Conservation (phyloP, 1,139 yeast species). For the Diutina scorzettiae region DNA sequence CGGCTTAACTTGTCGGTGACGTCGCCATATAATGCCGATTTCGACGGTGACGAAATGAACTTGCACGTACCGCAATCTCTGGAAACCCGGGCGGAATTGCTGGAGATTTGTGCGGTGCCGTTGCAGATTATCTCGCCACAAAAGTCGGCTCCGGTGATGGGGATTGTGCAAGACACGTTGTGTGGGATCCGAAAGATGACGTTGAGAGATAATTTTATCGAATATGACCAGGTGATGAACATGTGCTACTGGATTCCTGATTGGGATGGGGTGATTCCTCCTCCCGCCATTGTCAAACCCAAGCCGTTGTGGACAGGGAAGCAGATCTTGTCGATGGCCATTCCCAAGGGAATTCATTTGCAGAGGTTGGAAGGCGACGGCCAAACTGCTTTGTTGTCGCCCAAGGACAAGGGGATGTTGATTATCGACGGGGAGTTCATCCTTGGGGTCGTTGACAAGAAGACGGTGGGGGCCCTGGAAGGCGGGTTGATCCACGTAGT, state of each 20-base stretch:
- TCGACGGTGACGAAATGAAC: slow-evolving; percentile 99
- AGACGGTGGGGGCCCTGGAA: slow-evolving; percentile 96
- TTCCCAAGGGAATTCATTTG: slow-evolving; percentile 90
- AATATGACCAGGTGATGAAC: slow-evolving; percentile 91
- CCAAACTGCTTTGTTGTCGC: slow-evolving; percentile 61
- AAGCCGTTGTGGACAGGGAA: slow-evolving; percentile 97
- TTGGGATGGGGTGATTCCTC: slow-evolving; percentile 99
- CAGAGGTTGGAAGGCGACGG: slow-evolving; percentile 81
- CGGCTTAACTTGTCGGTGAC: slow-evolving; percentile 94
- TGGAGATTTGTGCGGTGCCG: slow-evolving; percentile 94
- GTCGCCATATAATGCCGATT: slow-evolving; percentile 98
- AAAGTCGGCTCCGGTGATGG: slow-evolving; percentile 98
- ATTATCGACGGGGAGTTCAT: slow-evolving; percentile 87
- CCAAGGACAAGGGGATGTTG: slow-evolving; percentile 85
- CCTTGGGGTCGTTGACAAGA: slow-evolving; percentile 96
- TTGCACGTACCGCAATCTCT: slow-evolving; percentile 98
- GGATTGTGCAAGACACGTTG: slow-evolving; percentile 96
- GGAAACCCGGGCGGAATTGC: slow-evolving; percentile 92
- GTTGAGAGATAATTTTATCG: slow-evolving; percentile 76
- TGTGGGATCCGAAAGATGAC: slow-evolving; percentile 98
- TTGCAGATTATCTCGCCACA: slow-evolving; percentile 96
- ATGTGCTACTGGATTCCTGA: slow-evolving; percentile 95
- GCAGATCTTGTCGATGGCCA: slow-evolving; percentile 83
- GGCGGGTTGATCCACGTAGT: slow-evolving; percentile 97
- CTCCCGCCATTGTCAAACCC: slow-evolving; percentile 89